These are phyloP conservation scores for Coniella lustricola DNA, from an alignment of 2,329 filamentous ascomycete genomes.

Conservation along the genomic window DNA sequence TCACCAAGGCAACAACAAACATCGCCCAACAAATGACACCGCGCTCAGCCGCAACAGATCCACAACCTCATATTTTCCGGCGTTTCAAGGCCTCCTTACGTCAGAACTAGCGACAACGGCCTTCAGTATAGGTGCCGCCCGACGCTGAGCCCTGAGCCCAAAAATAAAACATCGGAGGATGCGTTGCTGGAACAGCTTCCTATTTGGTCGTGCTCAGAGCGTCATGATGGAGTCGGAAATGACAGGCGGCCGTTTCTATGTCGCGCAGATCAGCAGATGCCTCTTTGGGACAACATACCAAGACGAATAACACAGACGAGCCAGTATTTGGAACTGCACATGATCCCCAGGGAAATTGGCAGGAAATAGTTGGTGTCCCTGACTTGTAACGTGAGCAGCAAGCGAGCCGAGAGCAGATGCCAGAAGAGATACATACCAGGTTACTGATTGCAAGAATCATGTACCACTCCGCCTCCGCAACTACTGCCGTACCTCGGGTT, in stretches of 20 bases:
- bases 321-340: neutral
- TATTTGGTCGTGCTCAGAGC: neutral
- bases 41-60: no score
- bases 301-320: neutral
- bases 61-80: no score
- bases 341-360: neutral
- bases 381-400: no score
- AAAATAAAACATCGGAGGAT: neutral
- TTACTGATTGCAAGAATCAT: no score
- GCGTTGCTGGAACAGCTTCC: neutral
- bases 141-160: neutral
- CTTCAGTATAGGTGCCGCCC: no score
- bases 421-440: neutral
- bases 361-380: neutral
- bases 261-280: neutral
- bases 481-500: constrained; percentile 5
- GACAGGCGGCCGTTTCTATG: neutral
- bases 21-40: no score
- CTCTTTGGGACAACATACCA: neutral
- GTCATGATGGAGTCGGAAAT: neutral
- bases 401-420: neutral
- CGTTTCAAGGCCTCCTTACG: no score
- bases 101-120: no score
- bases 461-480: neutral
- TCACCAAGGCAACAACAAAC: no score